phyloP scores from a whole-genome alignment of 225 moss, liverwort and hornwort genomes.

The Marchantia paleacea region DNA sequence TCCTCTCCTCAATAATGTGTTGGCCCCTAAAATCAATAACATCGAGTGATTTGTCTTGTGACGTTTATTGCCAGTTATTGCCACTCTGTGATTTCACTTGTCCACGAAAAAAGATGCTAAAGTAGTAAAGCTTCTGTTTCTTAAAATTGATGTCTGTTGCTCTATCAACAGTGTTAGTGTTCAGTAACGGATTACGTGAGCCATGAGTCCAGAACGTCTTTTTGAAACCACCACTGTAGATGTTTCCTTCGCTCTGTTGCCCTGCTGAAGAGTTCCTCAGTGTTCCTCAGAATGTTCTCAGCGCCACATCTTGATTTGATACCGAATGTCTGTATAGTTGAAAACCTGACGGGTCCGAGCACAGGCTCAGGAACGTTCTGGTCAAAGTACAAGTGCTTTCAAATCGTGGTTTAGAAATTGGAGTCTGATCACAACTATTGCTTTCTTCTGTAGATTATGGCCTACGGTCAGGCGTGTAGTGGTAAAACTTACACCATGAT shows the following conservation, averaged over 20 bases:
- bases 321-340: neutral
- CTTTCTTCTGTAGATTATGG: constrained; percentile 47
- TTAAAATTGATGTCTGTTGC: neutral
- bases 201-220: neutral
- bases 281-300: neutral
- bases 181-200: neutral
- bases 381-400: neutral
- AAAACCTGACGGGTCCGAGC: neutral
- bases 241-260: neutral
- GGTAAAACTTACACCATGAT: constrained; percentile 84
- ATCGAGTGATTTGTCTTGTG: neutral
- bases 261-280: neutral
- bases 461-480: constrained; percentile 74
- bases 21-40: constrained; percentile 13
- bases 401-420: neutral
- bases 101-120: neutral
- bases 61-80: neutral
- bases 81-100: neutral
- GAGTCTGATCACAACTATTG: neutral
- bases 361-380: neutral
- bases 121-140: neutral
- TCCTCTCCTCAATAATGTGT: constrained; percentile 28
- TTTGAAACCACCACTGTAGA: neutral
- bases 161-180: neutral
- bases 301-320: neutral